Percentiles rank a stretch among this genome's conserved stretches.
phyloP scores from a whole-genome alignment of 1,284 basidiomycete species.

The Trichosporon sp. region DNA sequence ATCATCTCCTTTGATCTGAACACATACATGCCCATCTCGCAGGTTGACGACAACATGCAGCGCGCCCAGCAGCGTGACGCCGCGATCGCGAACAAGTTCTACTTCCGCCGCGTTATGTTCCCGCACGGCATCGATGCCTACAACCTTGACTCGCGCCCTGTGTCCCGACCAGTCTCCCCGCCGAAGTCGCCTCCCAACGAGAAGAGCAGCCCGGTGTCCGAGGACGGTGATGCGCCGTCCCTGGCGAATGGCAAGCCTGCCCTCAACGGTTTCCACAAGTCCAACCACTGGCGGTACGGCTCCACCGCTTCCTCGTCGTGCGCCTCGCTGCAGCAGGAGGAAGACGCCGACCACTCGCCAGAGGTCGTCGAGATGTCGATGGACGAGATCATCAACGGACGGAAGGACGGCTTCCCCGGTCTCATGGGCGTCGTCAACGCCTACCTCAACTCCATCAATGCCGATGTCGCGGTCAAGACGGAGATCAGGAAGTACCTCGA shows the following conservation, averaged over 20 bases:
- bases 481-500: constrained; percentile 78
- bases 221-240: constrained; percentile 12
- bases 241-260: constrained; percentile 9
- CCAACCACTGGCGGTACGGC: constrained; percentile 7
- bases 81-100: constrained; percentile 72
- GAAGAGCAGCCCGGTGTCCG: constrained; percentile 18
- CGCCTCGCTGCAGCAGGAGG: constrained; percentile 30
- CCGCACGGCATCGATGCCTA: constrained; percentile 58
- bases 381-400: constrained; percentile 91
- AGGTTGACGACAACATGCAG: constrained; percentile 98
- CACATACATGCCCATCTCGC: constrained; percentile 95
- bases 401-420: constrained; percentile 73
- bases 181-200: constrained; percentile 34
- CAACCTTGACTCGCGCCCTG: constrained; percentile 49
- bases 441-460: constrained; percentile 86
- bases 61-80: constrained; percentile 85
- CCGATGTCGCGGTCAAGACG: constrained; percentile 66
- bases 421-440: constrained; percentile 79
- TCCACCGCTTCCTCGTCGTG: constrained; percentile 23
- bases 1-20: constrained; percentile 90
- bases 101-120: constrained; percentile 86
- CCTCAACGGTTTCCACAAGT: constrained; percentile 7
- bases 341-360: constrained; percentile 51
- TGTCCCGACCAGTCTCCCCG: constrained; percentile 28
- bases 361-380: constrained; percentile 92